These are phyloP conservation scores for Santalum album DNA, from an alignment of 164 flowering plant species.

Conservation along the genomic window DNA sequence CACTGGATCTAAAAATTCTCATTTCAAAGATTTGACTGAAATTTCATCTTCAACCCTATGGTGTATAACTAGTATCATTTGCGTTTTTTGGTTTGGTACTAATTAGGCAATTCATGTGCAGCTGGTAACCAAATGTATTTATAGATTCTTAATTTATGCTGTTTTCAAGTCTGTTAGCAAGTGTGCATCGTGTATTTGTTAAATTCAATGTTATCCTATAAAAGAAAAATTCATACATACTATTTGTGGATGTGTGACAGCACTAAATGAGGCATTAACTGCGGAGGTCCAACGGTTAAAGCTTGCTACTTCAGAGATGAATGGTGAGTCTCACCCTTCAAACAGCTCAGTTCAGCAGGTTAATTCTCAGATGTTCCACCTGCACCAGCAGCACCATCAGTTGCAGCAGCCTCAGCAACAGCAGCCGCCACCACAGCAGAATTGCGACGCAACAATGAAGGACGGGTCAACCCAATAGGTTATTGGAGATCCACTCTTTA, in stretches of 20 bases:
- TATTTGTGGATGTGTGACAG: slow-evolving; percentile 27
- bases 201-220: too few relatives aligned
- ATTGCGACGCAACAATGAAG: slow-evolving; percentile 17
- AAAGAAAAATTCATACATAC: background rate
- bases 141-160: too few relatives aligned
- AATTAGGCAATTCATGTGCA: too few relatives aligned
- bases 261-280: slow-evolving; percentile 65
- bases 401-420: slow-evolving; percentile 26
- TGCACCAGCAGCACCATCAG: slow-evolving; percentile 28
- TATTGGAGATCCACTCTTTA: too few relatives aligned
- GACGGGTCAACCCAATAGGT: slow-evolving; percentile 9
- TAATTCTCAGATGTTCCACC: slow-evolving; percentile 41
- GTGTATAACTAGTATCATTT: too few relatives aligned
- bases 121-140: too few relatives aligned
- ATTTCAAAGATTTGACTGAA: too few relatives aligned
- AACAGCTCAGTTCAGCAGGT: slow-evolving; percentile 30
- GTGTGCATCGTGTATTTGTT: too few relatives aligned
- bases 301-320: slow-evolving; percentile 40
- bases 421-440: slow-evolving; percentile 10
- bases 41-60: too few relatives aligned
- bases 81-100: too few relatives aligned
- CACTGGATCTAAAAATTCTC: too few relatives aligned
- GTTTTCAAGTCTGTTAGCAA: too few relatives aligned
- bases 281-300: slow-evolving; percentile 73
- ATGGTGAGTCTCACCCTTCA: slow-evolving; percentile 26